Percentiles rank a stretch among this genome's conserved stretches.
These are phyloP conservation scores for Rhizopus microsporus DNA, from an alignment of 371 early-diverging fungal genomes.

Conservation along the genomic window DNA sequence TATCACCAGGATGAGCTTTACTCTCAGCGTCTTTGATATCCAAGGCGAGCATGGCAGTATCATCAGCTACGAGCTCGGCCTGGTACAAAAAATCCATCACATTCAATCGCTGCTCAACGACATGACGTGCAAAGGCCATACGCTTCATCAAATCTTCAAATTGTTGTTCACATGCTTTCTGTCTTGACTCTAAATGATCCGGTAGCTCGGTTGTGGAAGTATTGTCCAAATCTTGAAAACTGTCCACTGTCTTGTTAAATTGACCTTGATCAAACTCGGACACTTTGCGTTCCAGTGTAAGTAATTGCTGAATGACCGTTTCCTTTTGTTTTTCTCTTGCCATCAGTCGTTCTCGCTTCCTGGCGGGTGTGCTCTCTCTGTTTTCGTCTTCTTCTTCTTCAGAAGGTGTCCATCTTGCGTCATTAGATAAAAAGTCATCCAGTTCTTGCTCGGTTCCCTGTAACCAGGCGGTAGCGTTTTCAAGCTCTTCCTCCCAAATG, in stretches of 20 bases:
- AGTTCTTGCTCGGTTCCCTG: constrained; percentile 30
- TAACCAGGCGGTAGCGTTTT: constrained; percentile 36
- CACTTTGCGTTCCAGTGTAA: constrained; percentile 35
- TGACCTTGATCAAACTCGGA: constrained; percentile 45
- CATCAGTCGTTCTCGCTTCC: constrained; percentile 18
- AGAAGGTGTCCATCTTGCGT: constrained; percentile 36
- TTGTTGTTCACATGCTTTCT: constrained; percentile 36
- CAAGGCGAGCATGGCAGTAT: constrained; percentile 9
- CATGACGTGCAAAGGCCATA: constrained; percentile 39
- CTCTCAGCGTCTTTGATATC: constrained; percentile 27
- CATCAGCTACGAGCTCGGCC: constrained; percentile 21
- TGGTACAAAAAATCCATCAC: constrained; percentile 49
- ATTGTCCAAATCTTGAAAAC: constrained; percentile 51
- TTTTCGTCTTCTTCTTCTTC: constrained; percentile 17
- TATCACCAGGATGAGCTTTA: constrained; percentile 28
- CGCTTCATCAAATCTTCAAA: constrained; percentile 41
- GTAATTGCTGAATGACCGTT: constrained; percentile 28
- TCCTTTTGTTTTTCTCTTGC: constrained; percentile 31
- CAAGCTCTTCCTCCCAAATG: constrained; percentile 49
- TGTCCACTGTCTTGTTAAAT: constrained; percentile 39
- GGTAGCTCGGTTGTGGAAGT: constrained; percentile 36
- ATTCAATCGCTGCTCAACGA: constrained; percentile 49
- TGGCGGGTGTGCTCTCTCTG: constrained; percentile 3
- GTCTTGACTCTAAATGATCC: constrained; percentile 37
- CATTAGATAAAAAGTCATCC: constrained; percentile 27